Conservation (phyloP, 805 yeast genomes). For the Yarrowia sp. region DNA sequence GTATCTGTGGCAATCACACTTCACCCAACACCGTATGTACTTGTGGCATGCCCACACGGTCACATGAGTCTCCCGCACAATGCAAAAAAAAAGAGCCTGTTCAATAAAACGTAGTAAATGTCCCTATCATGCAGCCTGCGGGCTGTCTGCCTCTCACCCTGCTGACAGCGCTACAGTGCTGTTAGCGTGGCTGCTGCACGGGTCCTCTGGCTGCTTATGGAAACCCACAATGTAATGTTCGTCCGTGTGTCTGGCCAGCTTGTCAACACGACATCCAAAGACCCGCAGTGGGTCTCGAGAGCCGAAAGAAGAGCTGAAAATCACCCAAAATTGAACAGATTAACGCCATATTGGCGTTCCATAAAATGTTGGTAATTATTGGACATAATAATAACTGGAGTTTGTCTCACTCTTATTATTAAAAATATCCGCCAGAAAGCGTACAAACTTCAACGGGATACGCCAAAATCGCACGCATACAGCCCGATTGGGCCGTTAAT, state of each 20-base stretch:
- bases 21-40: background rate
- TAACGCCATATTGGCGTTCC: background rate
- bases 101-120: background rate
- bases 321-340: background rate
- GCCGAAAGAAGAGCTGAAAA: background rate
- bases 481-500: background rate
- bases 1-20: background rate
- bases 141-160: background rate
- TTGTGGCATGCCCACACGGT: background rate
- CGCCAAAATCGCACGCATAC: background rate
- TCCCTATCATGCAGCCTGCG: constrained; percentile 1
- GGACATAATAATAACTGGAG: background rate
- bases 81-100: background rate
- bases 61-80: background rate
- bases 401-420: background rate
- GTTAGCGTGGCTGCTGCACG: background rate
- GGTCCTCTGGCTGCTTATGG: constrained; percentile 3
- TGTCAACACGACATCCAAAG: background rate
- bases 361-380: background rate
- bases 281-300: background rate
- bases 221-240: background rate
- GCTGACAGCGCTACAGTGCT: constrained; percentile 9
- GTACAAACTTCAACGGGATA: background rate
- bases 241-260: background rate
- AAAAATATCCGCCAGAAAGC: constrained; percentile 1